Evolutionary conservation across 106 monocot species (phyloP).

Genomic region (Cymbidium sinense): DNA sequence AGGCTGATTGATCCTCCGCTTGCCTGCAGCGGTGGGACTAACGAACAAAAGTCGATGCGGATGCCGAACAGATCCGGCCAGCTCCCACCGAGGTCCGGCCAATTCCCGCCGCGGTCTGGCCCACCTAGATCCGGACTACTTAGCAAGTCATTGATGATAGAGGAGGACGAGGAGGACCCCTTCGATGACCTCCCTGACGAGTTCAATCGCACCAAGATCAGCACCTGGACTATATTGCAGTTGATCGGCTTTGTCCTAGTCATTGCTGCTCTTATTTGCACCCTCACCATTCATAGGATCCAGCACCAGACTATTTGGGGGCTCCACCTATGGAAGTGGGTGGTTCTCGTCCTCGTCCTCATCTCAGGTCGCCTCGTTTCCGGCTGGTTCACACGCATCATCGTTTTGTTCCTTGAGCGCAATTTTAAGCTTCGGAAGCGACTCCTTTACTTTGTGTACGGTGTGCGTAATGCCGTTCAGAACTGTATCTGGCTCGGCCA

Average conservation of each 20-base stretch:
- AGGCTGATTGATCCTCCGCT: constrained; percentile 31
- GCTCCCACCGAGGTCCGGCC: constrained; percentile 3
- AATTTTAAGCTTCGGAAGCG: constrained; percentile 65
- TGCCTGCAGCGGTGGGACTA: not conserved
- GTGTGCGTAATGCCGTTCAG: constrained; percentile 58
- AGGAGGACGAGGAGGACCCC: constrained; percentile 81
- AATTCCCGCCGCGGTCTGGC: constrained; percentile 2
- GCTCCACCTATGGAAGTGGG: constrained; percentile 81
- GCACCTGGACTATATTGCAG: constrained; percentile 25
- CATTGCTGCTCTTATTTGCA: constrained; percentile 38
- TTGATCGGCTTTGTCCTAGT: constrained; percentile 51
- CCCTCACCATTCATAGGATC: constrained; percentile 33
- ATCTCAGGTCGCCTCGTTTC: constrained; percentile 66
- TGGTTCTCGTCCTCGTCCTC: constrained; percentile 50
- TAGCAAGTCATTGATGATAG: constrained; percentile 2
- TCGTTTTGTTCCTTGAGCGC: constrained; percentile 64
- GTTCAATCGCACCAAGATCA: constrained; percentile 17
- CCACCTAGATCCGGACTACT: constrained; percentile 11
- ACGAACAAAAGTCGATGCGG: constrained; percentile 2
- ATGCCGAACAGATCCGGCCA: constrained; percentile 14
- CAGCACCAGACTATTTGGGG: constrained; percentile 29
- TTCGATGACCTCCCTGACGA: constrained; percentile 63
- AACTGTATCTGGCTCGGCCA: constrained; percentile 79
- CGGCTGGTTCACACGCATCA: constrained; percentile 67
- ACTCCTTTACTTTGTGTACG: constrained; percentile 89